Conservation (phyloP, 257 asterid genomes). For the Solanum habrochaites region DNA sequence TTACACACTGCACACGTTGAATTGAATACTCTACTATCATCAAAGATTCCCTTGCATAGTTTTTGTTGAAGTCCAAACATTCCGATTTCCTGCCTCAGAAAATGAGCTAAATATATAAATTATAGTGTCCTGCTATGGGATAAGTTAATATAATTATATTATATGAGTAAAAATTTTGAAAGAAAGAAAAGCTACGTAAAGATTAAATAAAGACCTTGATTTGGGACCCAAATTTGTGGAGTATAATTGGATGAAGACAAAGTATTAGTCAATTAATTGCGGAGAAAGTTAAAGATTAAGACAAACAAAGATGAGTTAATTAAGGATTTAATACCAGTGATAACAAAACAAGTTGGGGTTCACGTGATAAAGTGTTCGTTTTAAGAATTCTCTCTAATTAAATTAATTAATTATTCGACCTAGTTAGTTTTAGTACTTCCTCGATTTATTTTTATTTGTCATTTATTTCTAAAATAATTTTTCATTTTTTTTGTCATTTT, state of each 20-base stretch:
- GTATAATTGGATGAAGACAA: slow-evolving; percentile 4
- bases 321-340: not conserved
- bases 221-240: slow-evolving; percentile 19
- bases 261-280: not conserved
- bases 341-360: not conserved
- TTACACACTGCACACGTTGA: not conserved
- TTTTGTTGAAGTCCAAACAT: not conserved
- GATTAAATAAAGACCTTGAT: not conserved
- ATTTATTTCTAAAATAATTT: no score
- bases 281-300: slow-evolving; percentile 12
- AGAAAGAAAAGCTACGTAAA: not conserved
- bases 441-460: not conserved
- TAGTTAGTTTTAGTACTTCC: not conserved
- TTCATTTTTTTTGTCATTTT: no score
- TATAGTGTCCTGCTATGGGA: not conserved
- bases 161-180: not conserved
- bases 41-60: not conserved
- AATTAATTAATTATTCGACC: not conserved
- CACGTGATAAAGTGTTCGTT: slow-evolving; percentile 24
- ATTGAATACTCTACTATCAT: not conserved
- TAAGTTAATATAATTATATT: not conserved
- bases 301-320: slow-evolving; percentile 6
- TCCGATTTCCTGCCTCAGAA: not conserved
- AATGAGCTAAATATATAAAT: not conserved
- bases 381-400: not conserved